phyloP scores from a whole-genome alignment of 208 protist genomes.

The Trypanosoma vivax region DNA sequence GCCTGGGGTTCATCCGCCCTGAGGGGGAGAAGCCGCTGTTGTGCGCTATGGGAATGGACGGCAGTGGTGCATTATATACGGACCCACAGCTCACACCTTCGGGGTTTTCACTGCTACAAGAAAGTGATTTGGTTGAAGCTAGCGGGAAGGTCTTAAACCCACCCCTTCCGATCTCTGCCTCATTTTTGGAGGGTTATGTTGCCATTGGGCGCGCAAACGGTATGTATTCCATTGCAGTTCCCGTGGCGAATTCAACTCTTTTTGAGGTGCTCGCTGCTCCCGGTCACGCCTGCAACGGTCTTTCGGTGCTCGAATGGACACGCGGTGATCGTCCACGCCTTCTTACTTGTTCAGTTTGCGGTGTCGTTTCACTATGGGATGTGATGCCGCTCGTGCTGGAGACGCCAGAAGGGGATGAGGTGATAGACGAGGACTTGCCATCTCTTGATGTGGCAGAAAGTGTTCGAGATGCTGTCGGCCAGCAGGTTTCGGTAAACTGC shows the following conservation, averaged over 20 bases:
- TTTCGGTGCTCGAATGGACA: slow-evolving; percentile 56
- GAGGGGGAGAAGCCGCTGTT: slow-evolving; percentile 17
- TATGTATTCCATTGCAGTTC: slow-evolving; percentile 38
- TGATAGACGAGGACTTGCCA: slow-evolving; percentile 35
- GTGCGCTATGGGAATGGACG: slow-evolving; percentile 64
- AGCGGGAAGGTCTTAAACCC: slow-evolving; percentile 59
- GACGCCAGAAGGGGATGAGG: slow-evolving; percentile 23
- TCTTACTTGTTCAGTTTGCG: slow-evolving; percentile 65
- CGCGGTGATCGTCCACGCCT: slow-evolving; percentile 17
- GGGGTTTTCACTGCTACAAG: slow-evolving; percentile 17
- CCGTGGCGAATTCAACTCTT: not conserved
- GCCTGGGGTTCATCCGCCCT: slow-evolving; percentile 28
- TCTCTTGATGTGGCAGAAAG: slow-evolving; percentile 31
- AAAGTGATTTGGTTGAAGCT: slow-evolving; percentile 8
- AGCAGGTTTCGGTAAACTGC: slow-evolving; percentile 37
- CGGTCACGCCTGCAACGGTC: slow-evolving; percentile 55
- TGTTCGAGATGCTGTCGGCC: slow-evolving; percentile 38
- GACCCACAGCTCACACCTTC: slow-evolving; percentile 1
- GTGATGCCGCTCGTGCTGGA: slow-evolving; percentile 18
- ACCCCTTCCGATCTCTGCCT: slow-evolving; percentile 51
- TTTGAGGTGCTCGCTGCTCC: slow-evolving; percentile 36
- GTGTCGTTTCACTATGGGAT: slow-evolving; percentile 69
- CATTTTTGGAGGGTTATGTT: slow-evolving; percentile 19
- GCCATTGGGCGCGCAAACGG: slow-evolving; percentile 60
- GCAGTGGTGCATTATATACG: slow-evolving; percentile 35